Percentiles rank a stretch among this genome's conserved stretches.
phyloP scores from a whole-genome alignment of 192 early-diverging fungal genomes.

The Lobosporangium transversale region DNA sequence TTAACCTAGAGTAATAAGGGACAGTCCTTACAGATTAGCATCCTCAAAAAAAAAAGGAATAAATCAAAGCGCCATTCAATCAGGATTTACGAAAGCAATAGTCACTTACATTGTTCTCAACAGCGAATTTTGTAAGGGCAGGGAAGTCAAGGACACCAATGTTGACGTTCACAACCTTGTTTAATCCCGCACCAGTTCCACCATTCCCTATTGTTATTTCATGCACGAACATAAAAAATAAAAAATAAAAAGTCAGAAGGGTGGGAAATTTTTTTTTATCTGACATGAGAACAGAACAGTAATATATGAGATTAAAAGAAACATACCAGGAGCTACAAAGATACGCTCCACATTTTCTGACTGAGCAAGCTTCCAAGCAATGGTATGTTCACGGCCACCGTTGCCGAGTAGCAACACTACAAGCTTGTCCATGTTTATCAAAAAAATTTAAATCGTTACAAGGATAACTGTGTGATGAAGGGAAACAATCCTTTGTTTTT shows the following conservation, averaged over 20 bases:
- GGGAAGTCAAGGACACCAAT: constrained; percentile 79
- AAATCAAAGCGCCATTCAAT: too few relatives aligned
- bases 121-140: constrained; percentile 80
- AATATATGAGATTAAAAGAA: neutral
- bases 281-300: too few relatives aligned
- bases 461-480: too few relatives aligned
- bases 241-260: constrained; percentile 5
- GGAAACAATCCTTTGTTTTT: too few relatives aligned
- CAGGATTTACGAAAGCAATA: neutral
- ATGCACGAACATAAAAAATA: neutral
- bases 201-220: constrained; percentile 95
- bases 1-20: constrained; percentile 66
- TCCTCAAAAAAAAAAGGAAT: too few relatives aligned
- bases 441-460: too few relatives aligned
- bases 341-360: constrained; percentile 79
- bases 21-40: too few relatives aligned
- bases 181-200: constrained; percentile 78
- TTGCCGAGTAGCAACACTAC: constrained; percentile 90
- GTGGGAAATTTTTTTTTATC: neutral
- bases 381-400: constrained; percentile 97
- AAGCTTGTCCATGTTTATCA: constrained; percentile 56
- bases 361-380: constrained; percentile 91
- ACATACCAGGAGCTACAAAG: constrained; percentile 91
- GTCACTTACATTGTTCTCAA: constrained; percentile 73
- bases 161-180: constrained; percentile 85